These are phyloP conservation scores for Ophiostoma quercus DNA, from an alignment of 2,329 filamentous ascomycete genomes.

Conservation along the genomic window DNA sequence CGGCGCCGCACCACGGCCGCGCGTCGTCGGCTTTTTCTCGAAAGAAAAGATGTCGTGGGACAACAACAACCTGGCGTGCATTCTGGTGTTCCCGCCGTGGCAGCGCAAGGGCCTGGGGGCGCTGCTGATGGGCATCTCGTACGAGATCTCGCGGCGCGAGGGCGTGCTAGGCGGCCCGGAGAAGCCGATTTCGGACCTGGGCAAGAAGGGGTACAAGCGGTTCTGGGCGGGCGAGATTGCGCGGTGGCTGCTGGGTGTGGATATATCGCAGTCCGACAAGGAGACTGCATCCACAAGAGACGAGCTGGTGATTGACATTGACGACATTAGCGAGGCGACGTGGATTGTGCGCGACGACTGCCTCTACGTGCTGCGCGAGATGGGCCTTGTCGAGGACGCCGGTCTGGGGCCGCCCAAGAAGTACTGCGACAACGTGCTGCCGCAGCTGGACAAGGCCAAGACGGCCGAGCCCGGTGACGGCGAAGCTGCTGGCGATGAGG, in stretches of 20 bases:
- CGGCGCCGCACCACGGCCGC: constrained; percentile 25
- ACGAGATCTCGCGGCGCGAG: constrained; percentile 82
- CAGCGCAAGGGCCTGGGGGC: constrained; percentile 84
- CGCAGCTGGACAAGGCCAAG: constrained; percentile 21
- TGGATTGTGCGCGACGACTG: constrained; percentile 86
- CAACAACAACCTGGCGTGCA: constrained; percentile 95
- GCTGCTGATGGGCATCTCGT: constrained; percentile 86
- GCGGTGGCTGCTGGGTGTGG: constrained; percentile 54
- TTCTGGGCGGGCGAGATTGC: constrained; percentile 85
- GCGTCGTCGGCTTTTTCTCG: constrained; percentile 90
- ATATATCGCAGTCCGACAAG: constrained; percentile 25
- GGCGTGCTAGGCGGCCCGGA: constrained; percentile 84
- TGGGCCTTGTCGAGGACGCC: constrained; percentile 64
- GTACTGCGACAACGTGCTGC: constrained; percentile 20
- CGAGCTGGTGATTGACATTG: constrained; percentile 57
- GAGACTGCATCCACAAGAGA: neutral
- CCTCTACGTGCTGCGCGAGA: constrained; percentile 68
- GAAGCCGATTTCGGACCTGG: constrained; percentile 83
- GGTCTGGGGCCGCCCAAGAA: constrained; percentile 40
- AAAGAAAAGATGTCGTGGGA: constrained; percentile 99
- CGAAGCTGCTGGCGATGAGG: neutral
- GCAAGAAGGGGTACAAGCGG: constrained; percentile 71
- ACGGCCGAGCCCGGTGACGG: constrained; percentile 26
- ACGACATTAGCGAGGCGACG: constrained; percentile 68
- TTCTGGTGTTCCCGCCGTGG: constrained; percentile 92